Base-by-base conservation (phyloP, 1,139 yeast genomes). In the Suhomyces taliae region DNA sequence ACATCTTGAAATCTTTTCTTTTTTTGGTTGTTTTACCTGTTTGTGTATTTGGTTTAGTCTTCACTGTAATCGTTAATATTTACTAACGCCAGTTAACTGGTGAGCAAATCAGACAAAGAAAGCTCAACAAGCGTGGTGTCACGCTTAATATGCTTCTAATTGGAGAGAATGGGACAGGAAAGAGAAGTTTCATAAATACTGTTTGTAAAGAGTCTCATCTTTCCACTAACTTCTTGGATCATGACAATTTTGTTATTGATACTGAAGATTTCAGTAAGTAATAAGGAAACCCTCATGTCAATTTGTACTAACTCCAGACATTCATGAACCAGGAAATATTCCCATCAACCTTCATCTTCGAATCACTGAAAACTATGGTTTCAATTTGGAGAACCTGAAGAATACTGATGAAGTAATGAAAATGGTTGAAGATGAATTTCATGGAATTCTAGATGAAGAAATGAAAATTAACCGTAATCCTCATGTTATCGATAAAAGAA, bases 391-490 rank as follows among this genome's bases (percentile, higher is more conserved):
- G 51, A 74, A 69, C 49, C 45, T 52, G 34, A 47, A 50, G 36
- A 62, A 64, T 45, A 50, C 64, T 27, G 46, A 49, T 1, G 48
- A 48, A 7, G 53, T 85, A 31, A 69, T 78, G 37, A 66, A 73
- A 11, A 82, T 74, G 54, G 65, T 85, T 52, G 84, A 82, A 58
- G 65, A 66, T 33, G 83, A 83, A 53, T 83, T 82, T 58, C 81
- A 82, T 51, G 56, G 60, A 19, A 77, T 81, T 34, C 70, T 85
- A 43, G 72, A 72, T 29, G 88, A 85, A 56, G 91, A 85, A 59
- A 66, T 78, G 38, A 76, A 83, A 54, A 81, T 85, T 40, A 70
- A 78, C 51, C 73, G 90, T 59, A 76, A 78, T 53, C 75, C 83
- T 10, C 69, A 72, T 45, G 70, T 72, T 48, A 72, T 69, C 47